Percentiles rank a stretch among this genome's conserved stretches.
Conservation (phyloP, 805 yeast genomes). For the Isabelozyma heimii region DNA sequence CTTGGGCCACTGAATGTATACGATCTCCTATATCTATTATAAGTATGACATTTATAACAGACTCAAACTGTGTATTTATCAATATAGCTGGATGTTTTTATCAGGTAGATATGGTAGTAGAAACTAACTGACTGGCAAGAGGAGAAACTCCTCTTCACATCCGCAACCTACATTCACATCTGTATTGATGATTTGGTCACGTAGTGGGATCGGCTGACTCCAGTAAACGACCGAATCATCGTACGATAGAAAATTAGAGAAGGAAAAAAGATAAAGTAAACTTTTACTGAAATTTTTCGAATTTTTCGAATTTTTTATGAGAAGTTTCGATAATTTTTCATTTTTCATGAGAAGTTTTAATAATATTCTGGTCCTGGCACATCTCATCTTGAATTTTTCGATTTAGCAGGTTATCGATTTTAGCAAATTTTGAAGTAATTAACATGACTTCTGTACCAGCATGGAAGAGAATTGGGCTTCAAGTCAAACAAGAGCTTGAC, state of each 20-base stretch:
- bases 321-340: background rate
- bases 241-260: too few species aligned
- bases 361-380: background rate
- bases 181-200: background rate
- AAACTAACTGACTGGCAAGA: conserved; percentile 6
- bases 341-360: background rate
- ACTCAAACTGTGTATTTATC: conserved; percentile 46
- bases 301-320: too few species aligned
- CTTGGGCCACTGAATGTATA: conserved; percentile 27
- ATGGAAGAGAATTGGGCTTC: conserved; percentile 76
- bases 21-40: conserved; percentile 45
- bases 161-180: conserved; percentile 8
- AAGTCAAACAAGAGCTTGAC: conserved; percentile 48
- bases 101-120: conserved; percentile 7
- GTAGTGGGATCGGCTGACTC: background rate
- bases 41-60: conserved; percentile 30
- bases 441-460: conserved; percentile 50
- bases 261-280: too few species aligned
- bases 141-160: conserved; percentile 6
- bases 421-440: background rate
- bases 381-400: conserved; percentile 1
- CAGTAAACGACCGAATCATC: background rate
- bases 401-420: too few species aligned
- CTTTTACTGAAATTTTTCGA: too few species aligned
- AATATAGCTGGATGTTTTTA: conserved; percentile 31